Evolutionary conservation across 164 flowering plant genomes (phyloP).

Genomic region (Umbellularia californica): DNA sequence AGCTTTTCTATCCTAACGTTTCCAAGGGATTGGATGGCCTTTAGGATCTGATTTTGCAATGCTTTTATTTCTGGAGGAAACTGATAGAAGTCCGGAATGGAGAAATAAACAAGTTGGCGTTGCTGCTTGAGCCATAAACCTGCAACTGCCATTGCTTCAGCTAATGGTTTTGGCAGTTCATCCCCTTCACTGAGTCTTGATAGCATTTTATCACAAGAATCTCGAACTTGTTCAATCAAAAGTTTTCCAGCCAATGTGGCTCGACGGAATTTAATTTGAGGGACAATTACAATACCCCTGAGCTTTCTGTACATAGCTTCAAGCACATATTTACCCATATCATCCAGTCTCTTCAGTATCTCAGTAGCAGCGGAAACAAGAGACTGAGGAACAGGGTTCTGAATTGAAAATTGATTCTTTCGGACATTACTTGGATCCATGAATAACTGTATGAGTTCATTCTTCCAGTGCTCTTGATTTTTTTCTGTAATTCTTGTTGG

Average conservation of each 20-base stretch:
- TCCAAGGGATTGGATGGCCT: conserved; percentile 45
- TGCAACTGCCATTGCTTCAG: conserved; percentile 65
- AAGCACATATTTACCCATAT: conserved; percentile 33
- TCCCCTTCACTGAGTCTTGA: conserved; percentile 36
- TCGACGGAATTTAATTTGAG: conserved; percentile 20
- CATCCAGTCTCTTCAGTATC: conserved; percentile 43
- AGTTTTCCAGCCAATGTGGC: conserved; percentile 22
- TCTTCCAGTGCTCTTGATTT: conserved; percentile 3
- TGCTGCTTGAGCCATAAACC: conserved; percentile 39
- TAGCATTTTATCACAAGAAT: conserved; percentile 36
- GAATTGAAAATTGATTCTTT: conserved; percentile 9
- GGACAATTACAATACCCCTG: conserved; percentile 26
- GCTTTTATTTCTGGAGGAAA: conserved; percentile 43
- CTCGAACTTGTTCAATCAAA: conserved; percentile 31
- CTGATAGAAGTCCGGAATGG: conserved; percentile 28
- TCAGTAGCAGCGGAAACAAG: conserved; percentile 33
- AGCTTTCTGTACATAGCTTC: conserved; percentile 64
- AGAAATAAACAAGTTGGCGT: conserved; percentile 19
- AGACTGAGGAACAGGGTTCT: conserved; percentile 19
- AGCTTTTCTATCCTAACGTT: conserved; percentile 33
- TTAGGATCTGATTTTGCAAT: conserved; percentile 59
- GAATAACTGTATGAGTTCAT: conserved; percentile 30
- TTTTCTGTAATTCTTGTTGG: conserved; percentile 14
- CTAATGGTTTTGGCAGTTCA: conserved; percentile 43
- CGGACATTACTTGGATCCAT: conserved; percentile 39